Conservation (phyloP, 2,329 filamentous ascomycete genomes). For the Madurella fahalii region DNA sequence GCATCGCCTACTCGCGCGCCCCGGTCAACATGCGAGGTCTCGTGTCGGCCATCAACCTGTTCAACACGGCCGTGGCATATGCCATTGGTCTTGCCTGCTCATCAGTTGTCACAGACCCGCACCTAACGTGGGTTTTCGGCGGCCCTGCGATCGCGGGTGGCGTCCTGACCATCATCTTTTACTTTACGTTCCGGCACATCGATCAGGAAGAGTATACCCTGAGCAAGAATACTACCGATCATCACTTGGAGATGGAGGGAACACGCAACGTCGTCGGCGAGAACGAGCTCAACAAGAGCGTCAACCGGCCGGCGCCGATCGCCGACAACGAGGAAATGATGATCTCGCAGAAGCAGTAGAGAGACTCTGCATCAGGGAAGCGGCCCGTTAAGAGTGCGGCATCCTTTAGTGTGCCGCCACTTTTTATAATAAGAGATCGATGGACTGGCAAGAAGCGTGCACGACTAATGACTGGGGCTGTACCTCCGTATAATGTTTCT, state of each 20-base stretch:
- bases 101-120: conserved; percentile 44
- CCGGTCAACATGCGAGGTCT: conserved; percentile 50
- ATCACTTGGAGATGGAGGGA: conserved; percentile 21
- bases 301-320: conserved; percentile 26
- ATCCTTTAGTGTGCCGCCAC: neutral
- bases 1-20: conserved; percentile 48
- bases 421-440: too few relatives aligned
- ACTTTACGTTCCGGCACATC: conserved; percentile 44
- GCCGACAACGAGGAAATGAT: conserved; percentile 28
- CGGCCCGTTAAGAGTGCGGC: conserved; percentile 8
- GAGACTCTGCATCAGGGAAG: neutral
- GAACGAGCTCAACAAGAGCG: conserved; percentile 26
- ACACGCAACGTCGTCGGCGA: conserved; percentile 22
- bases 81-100: conserved; percentile 43
- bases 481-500: too few relatives aligned
- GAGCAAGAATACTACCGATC: conserved; percentile 27
- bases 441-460: neutral
- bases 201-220: conserved; percentile 44
- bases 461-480: neutral
- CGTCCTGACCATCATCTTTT: conserved; percentile 42
- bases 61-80: conserved; percentile 45
- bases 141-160: conserved; percentile 44
- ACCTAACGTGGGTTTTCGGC: conserved; percentile 48
- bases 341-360: conserved; percentile 30
- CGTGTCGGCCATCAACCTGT: conserved; percentile 47